phyloP scores from a whole-genome alignment of 129 eudicot genomes.

The Chrysanthemum makinoi region DNA sequence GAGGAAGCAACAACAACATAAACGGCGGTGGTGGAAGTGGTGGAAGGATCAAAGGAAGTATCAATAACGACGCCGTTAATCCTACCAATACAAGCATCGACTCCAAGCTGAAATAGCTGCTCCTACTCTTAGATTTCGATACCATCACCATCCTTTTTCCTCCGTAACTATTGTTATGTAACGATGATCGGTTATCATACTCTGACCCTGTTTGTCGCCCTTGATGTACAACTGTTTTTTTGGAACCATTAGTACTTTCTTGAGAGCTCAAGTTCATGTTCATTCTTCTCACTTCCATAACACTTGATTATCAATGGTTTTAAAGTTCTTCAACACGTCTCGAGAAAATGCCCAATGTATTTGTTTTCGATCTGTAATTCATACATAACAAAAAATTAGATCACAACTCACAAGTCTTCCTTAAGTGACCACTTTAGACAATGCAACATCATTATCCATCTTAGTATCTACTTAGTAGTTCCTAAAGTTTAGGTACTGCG shows the following conservation, averaged over 20 bases:
- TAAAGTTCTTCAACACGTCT: neutral
- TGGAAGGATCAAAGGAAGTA: conserved; percentile 65
- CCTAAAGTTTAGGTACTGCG: too few relatives aligned
- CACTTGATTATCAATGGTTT: neutral
- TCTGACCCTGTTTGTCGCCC: conserved; percentile 6
- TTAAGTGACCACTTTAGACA: neutral
- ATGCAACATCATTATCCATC: neutral
- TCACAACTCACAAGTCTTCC: conserved; percentile 1
- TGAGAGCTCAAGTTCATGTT: conserved; percentile 33
- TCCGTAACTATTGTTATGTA: neutral
- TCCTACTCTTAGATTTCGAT: conserved; percentile 23
- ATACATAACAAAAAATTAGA: neutral
- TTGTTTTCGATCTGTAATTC: conserved; percentile 22
- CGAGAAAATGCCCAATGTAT: neutral
- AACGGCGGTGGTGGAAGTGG: conserved; percentile 79
- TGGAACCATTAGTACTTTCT: conserved; percentile 5
- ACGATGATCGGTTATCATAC: conserved; percentile 17
- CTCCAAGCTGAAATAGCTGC: conserved; percentile 55
- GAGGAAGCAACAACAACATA: conserved; percentile 61
- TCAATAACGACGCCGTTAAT: conserved; percentile 56
- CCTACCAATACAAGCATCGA: conserved; percentile 52
- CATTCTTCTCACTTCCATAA: conserved; percentile 38
- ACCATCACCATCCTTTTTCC: conserved; percentile 11
- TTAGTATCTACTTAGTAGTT: neutral
- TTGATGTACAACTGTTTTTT: conserved; percentile 13